Evolutionary conservation across 108 stramenopile genomes (phyloP), one percentile per base, ranked within the genome.

Genomic region (Skeletonema potamos): DNA sequence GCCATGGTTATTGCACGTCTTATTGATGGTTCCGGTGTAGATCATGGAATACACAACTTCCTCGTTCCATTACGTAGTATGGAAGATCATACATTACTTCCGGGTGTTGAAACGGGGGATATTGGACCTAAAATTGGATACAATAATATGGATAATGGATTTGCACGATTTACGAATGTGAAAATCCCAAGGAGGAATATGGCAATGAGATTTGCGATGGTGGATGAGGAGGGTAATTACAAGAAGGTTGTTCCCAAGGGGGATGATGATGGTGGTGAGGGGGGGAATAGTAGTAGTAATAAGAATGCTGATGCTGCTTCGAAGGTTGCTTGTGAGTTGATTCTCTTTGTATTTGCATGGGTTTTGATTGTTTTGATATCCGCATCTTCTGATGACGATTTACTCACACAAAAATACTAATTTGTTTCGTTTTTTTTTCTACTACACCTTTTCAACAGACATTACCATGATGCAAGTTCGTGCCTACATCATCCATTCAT

Each of bases 71-170:
- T 97, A 1, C 88, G 97, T 4, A 86, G 85, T 55, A 85, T 92
- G 74, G 85, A 95, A 18, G 72, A 85, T 73, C 89, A 91, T 76
- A 79, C 85, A 0, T 70, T 95, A 3, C 60, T 99, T 36, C 92
- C 92, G 0, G 97, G 98, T 6, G 95, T 99, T 6, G 82, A 77
- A 29, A 89, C 92, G 7, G 98, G 98, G 3, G 98, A 99, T 75
- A 93, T 97, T 37, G 98, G 98, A 15, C 96, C 96, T 37, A 99
- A 99, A 74, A 96, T 97, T 73, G 82, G 85, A 18, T 96, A 96
- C 83, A 97, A 95, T 76, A 90, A 85, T 63, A 96, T 97, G 95
- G 98, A 99, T 84, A 99, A 97, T 86, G 98, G 98, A 6, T 99
- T 83, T 86, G 86, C 88, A 12, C 68, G 63, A 9, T 94, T 99